phyloP scores from a whole-genome alignment of 2,329 filamentous ascomycete species.

The Fusarium liriodendri region DNA sequence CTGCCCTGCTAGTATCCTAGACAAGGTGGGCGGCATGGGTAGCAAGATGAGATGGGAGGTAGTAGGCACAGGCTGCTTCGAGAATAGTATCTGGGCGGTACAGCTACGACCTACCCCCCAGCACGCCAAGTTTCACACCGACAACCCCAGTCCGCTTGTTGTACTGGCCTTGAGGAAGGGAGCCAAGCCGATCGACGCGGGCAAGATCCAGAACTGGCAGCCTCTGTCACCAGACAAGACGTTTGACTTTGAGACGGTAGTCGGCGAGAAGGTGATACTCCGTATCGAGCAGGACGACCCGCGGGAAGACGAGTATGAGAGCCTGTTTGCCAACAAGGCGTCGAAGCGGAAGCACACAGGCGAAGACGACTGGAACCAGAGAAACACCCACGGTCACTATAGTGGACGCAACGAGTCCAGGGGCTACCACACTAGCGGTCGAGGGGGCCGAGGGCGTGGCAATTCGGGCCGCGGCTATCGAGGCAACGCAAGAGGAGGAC shows the following conservation, averaged over 20 bases:
- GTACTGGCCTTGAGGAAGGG: constrained; percentile 84
- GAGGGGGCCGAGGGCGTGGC: constrained; percentile 53
- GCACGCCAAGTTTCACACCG: constrained; percentile 77
- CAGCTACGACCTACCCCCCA: constrained; percentile 78
- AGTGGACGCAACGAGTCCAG: constrained; percentile 56
- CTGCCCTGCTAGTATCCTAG: constrained; percentile 76
- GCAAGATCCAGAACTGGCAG: constrained; percentile 86
- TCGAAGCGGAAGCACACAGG: constrained; percentile 69
- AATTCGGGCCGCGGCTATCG: constrained; percentile 52
- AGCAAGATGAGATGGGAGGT: constrained; percentile 87
- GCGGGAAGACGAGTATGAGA: constrained; percentile 72
- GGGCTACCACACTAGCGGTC: constrained; percentile 56
- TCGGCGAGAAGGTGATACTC: constrained; percentile 88
- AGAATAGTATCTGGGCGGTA: constrained; percentile 90
- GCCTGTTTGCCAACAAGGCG: constrained; percentile 68
- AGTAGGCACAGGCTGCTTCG: constrained; percentile 77
- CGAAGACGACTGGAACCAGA: constrained; percentile 55
- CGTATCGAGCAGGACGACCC: constrained; percentile 80
- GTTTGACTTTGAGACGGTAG: constrained; percentile 82
- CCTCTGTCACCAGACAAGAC: constrained; percentile 76
- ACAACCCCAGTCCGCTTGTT: constrained; percentile 81
- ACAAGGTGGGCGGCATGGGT: constrained; percentile 89
- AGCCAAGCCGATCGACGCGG: constrained; percentile 81
- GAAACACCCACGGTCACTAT: constrained; percentile 48
- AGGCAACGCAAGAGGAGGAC: constrained; percentile 53